These are phyloP conservation scores for Xanthoconium stramineum DNA, from an alignment of 768 basidiomycete species.

Conservation along the genomic window DNA sequence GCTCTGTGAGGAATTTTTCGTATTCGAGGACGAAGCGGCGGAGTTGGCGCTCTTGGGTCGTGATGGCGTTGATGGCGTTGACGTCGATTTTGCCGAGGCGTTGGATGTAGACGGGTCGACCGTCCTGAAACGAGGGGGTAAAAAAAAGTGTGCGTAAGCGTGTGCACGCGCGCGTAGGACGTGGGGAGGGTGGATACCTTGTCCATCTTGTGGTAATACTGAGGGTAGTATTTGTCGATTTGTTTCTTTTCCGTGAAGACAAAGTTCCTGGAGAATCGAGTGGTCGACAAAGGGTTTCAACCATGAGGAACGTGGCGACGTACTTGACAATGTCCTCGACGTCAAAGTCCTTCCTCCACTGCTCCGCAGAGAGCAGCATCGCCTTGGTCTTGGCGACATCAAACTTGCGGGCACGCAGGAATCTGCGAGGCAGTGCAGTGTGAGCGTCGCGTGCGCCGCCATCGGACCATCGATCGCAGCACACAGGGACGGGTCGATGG, in stretches of 20 bases:
- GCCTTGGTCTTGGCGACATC: constrained; percentile 76
- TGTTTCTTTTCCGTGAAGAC: constrained; percentile 78
- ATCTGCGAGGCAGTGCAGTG: constrained; percentile 42
- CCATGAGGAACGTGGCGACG: constrained; percentile 21
- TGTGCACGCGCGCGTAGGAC: fast-evolving
- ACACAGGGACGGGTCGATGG: neutral
- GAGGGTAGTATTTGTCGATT: constrained; percentile 92
- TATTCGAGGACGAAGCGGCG: constrained; percentile 90
- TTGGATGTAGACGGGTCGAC: constrained; percentile 94
- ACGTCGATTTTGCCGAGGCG: constrained; percentile 88
- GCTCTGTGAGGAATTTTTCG: constrained; percentile 79
- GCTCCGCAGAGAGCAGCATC: constrained; percentile 79
- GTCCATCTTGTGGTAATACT: constrained; percentile 95
- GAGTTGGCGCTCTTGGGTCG: constrained; percentile 84
- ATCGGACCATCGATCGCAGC: constrained; percentile 15
- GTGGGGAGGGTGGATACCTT: constrained; percentile 46
- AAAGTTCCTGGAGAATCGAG: constrained; percentile 56
- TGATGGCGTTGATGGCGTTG: constrained; percentile 73
- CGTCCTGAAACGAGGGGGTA: constrained; percentile 54
- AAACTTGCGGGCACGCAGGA: constrained; percentile 91
- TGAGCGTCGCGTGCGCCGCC: constrained; percentile 1
- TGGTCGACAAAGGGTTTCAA: neutral
- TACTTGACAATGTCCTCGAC: constrained; percentile 73
- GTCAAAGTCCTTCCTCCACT: constrained; percentile 87
- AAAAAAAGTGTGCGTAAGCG: neutral